Evolutionary conservation across 352 stramenopile genomes (phyloP), one percentile per base, ranked within the genome.

Genomic region (Pythium volutum): DNA sequence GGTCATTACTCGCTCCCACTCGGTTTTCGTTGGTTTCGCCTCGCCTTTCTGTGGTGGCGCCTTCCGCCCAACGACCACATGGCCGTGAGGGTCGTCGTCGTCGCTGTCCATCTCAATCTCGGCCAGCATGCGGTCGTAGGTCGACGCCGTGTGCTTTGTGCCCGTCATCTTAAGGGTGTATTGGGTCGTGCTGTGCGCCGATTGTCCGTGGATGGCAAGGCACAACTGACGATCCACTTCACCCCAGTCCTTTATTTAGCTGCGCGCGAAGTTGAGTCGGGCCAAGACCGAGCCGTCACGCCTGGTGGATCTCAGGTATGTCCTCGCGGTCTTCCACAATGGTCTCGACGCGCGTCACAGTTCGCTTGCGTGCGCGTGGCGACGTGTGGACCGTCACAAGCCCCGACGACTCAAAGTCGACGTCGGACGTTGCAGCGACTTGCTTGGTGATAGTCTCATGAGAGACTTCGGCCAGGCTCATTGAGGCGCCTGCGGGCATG

Each of bases 81-180:
- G n/a, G 14, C 3, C 23, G 22, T n/a, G 4, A 25, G 4, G 1
- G 14, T 61, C 34, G 7, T 57, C 50, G 7, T 55, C 50, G 7
- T 56, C 53, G 7, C 59, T 58, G 7, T 55, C 45, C 36, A 46
- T 45, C 8, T 54, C 58, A 20, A 71, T 58, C 58, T 71, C 64
- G 29, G 52, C 64, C 39, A 71, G 34, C 64, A 71, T 71, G 16
- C 23, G 50, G 18, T 70, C 64, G 25, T 66, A 70, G 10, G 64
- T 48, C 1, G 55, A 54, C 34, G 43, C n/a, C 11, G 48, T 27
- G 12, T 62, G 34, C 26, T 51, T 62, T 5, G 46, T 29, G 42
- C 46, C 53, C 9, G 61, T 62, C 61, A 67, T 67, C 47, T 16
- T 31, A 11, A 33, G 29, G 6, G 7, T 36, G 31, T 15, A 36